Evolutionary conservation across 2,329 filamentous ascomycete species (phyloP), one percentile per base, ranked within the genome.

Genomic region (Talaromyces sp.): DNA sequence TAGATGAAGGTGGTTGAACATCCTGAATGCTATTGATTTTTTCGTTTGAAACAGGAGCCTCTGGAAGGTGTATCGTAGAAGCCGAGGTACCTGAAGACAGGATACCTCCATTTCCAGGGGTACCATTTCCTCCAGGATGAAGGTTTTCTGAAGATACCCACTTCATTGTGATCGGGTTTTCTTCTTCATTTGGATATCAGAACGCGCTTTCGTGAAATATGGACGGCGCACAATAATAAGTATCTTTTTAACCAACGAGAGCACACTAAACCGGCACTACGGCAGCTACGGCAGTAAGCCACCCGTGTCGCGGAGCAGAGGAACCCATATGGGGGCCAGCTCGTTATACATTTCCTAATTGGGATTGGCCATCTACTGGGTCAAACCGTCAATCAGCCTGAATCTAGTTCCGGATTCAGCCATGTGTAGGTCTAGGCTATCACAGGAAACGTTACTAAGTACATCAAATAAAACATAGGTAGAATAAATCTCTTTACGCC

Each of bases 381-480:
- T 46, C n/a, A n/a, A n/a, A n/a, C n/a, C n/a, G n/a, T n/a, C 43
- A 50, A 50, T 50, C 46, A 50, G 28, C 46, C 46, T 50, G 46
- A 31, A 50, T 31, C 46, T 6, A 19, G 7, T 50, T 5, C 46
- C 28, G 33, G 45, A 35, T 17, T 50, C 13, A 50, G 46, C 28
- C 46, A 50, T 35, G 46, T 35, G 28, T 31, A 19, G 22, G 46
- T 50, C 46, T 50, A 50, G 46, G 22, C 46, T 35, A 50, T 35
- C 28, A 35, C 9, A 50, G 15, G 22, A 19, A 35, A 50, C 22
- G 46, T 50, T 28, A 46, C 43, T 28, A 4, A 28, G 25, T 28
- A 28, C 25, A 28, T 28, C 25, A 28, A 28, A 28, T 28, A 28
- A 28, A 28, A 28, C 25, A 28, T 28, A 28, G 25, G 7, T 28